Base-by-base conservation (phyloP, 2,329 filamentous ascomycete species). In the Byssoonygena ceratinophila region DNA sequence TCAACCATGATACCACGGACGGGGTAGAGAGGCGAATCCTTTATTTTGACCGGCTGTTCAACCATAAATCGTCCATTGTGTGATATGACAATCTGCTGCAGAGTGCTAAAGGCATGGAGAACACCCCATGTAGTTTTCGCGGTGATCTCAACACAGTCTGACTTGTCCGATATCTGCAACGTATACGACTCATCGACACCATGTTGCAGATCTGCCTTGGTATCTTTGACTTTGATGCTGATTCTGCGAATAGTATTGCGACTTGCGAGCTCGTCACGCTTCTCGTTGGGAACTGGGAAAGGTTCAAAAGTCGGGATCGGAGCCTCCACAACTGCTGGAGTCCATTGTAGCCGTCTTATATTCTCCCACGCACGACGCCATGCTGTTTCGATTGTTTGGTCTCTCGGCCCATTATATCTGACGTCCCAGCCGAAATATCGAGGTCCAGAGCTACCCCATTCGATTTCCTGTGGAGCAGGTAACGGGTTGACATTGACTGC, bases 121-220 rank as follows among this genome's bases (percentile, higher is more conserved):
- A 74, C 76, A 34, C 76, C 76, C 68, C 76, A 79, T 43, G 74
- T 68, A 0, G 76, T 79, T 60, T 74, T 63, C 23, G 76, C 71
- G 1, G 66, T 70, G 57, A 79, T 72, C 7, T 69, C 59, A 52
- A 79, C 64, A 3, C 63, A 64, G 31, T 64, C 61, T 2, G 74
- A 74, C 18, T 60, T 61, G 4, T 65, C 57, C 0, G 61, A 57
- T 34, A 78, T 68, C 16, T 71, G 65, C 18, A 79, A 58, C 0
- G 71, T 75, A 61, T 79, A 79, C n/a, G 76, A 77, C 59, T 79
- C 76, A 53, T 79, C 74, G 20, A 79, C 76, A 2, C 75, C 76
- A 57, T 79, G 76, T 59, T 78, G 71, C 27, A 80, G 65, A 54
- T 75, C 68, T 3, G 73, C 75, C 11, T 68, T 56, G 39, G 61